Conservation (phyloP, 75 land plant genomes). For the Sequoiadendron giganteum region DNA sequence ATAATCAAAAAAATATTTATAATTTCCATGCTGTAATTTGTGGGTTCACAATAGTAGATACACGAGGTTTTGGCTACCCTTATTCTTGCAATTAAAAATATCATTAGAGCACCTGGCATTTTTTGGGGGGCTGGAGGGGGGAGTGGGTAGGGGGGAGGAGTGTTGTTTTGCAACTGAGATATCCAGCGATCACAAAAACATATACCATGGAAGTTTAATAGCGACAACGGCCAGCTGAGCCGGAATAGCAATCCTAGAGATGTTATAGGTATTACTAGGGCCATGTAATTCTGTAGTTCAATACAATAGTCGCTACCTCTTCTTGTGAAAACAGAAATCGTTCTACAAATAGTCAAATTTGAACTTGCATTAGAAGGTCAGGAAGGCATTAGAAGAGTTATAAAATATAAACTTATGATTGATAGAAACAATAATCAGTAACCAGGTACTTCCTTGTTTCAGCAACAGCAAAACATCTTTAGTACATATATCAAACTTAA, state of each 20-base stretch:
- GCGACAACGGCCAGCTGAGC: background rate
- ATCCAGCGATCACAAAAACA: background rate
- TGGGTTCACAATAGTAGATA: too few species aligned
- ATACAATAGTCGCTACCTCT: background rate
- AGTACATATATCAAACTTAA: background rate
- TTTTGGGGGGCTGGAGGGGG: too few species aligned
- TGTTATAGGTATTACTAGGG: background rate
- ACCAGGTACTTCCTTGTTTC: background rate
- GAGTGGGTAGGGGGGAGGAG: too few species aligned
- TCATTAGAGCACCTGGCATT: too few species aligned
- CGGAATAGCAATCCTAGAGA: background rate
- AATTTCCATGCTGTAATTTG: too few species aligned
- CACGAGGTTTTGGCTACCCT: too few species aligned
- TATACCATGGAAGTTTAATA: background rate
- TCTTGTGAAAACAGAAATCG: background rate
- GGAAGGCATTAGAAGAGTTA: background rate
- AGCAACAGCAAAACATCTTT: background rate
- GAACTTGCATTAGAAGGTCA: background rate
- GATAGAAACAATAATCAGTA: background rate
- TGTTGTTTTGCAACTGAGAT: too few species aligned
- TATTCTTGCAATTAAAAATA: too few species aligned
- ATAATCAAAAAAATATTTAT: too few species aligned
- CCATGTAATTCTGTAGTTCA: background rate
- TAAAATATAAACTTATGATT: background rate
- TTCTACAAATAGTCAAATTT: background rate